Conservation (phyloP, 441 rosid species). For the Aleurites moluccanus region DNA sequence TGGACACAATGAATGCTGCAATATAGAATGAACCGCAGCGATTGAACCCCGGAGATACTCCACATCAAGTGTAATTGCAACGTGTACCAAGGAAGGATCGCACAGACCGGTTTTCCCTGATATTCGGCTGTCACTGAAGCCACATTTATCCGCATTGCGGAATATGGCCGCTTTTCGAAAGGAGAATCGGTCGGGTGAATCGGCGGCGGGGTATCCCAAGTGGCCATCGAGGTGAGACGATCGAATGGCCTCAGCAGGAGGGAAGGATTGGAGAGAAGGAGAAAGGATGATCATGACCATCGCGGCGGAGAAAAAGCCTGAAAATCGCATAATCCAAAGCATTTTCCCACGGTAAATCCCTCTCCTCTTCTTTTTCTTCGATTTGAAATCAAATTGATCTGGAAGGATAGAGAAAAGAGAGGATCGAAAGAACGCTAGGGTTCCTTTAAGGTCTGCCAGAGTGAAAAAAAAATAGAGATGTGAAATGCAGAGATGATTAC, state of each 20-base stretch:
- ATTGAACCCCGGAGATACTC: conserved; percentile 82
- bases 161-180: conserved; percentile 54
- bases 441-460: conserved; percentile 70
- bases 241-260: conserved; percentile 85
- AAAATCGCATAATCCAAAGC: conserved; percentile 68
- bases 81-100: conserved; percentile 63
- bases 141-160: conserved; percentile 79
- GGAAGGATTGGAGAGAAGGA: conserved; percentile 73
- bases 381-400: conserved; percentile 62
- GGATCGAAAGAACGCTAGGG: conserved; percentile 50
- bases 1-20: conserved; percentile 70
- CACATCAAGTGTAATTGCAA: conserved; percentile 70
- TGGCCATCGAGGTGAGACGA: conserved; percentile 47
- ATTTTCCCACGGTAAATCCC: conserved; percentile 39
- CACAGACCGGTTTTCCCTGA: conserved; percentile 41
- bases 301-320: conserved; percentile 72
- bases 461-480: background rate
- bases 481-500: background rate
- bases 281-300: conserved; percentile 66
- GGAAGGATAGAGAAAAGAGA: conserved; percentile 36
- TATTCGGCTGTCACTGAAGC: conserved; percentile 24
- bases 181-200: conserved; percentile 34
- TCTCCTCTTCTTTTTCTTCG: conserved; percentile 52
- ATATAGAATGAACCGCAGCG: conserved; percentile 82
- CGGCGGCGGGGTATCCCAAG: conserved; percentile 31